Base-by-base conservation (phyloP, 1,139 yeast species). In the Suhomyces taliae region DNA sequence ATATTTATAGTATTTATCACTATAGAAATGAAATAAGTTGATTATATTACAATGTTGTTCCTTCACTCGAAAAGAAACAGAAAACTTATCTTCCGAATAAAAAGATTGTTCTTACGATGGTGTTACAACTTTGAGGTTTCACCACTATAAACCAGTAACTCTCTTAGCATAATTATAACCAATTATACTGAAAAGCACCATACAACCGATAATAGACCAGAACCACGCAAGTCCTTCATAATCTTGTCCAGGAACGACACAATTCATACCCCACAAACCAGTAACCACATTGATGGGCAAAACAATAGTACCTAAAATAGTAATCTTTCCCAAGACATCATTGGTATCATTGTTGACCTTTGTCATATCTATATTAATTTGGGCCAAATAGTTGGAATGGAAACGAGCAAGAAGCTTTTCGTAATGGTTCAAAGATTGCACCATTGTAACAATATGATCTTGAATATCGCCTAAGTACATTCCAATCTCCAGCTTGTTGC, bases 221-320 rank as follows among this genome's bases (percentile, higher is more conserved):
- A 93, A 93, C 99, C 99, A 93, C 6, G 72, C 65, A 55, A 91
- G 70, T 1, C 89, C 85, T 11, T 80, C 83, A 41, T 74, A 72
- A 29, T 79, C 85, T 62, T 91, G 98, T 0, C 99, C 99, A 0
- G 99, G 99, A 34, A 93, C 98, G 9, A 88, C 57, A 54, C 95
- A 96, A 70, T 93, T 93, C 99, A 93, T 93, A 51, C 99, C 99
- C 98, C 98, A 93, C 45, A 93, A 72, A 29, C 99, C 99, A 0
- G 99, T 93, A 26, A 93, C 85, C 47, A 93, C 89, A 63, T 93
- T 93, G 78, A 93, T 81, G 3, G 99, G 99, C 51, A 93, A 72
- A 8, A 93, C 96, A 51, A 93, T 88, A 0, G 98, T 90, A 77
- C 99, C 99, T 53, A 93, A 71, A 37, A 93, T 86, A 7, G 98